Evolutionary conservation across 2,329 filamentous ascomycete species (phyloP).

Genomic region (Cryphonectria nitschkei): DNA sequence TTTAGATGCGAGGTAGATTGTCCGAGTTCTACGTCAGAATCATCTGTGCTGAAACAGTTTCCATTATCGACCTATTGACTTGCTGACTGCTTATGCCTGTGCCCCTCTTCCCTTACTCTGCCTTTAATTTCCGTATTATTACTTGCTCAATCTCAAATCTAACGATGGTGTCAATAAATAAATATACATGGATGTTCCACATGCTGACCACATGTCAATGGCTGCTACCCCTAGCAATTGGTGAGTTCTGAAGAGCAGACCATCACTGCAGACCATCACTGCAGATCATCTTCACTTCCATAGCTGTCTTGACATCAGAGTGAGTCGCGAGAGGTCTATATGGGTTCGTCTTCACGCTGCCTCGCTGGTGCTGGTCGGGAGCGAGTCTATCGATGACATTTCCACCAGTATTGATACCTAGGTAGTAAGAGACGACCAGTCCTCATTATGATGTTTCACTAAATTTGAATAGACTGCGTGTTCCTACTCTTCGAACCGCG

Average conservation of each 20-base stretch:
- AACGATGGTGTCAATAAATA: neutral
- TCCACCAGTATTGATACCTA: neutral
- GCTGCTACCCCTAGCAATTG: neutral
- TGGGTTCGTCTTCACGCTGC: neutral
- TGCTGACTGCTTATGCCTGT: neutral
- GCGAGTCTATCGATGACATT: no score
- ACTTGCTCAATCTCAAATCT: neutral
- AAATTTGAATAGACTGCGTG: no score
- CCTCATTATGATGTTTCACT: neutral
- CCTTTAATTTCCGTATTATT: neutral
- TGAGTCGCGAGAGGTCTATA: neutral
- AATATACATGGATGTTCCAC: neutral
- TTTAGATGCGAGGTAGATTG: neutral
- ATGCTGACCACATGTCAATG: neutral
- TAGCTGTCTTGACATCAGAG: neutral
- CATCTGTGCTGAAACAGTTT: neutral
- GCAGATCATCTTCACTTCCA: no score
- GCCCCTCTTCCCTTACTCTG: neutral
- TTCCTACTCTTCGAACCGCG: no score
- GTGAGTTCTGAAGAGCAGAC: neutral
- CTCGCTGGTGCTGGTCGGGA: neutral
- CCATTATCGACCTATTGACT: neutral
- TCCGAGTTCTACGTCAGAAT: neutral
- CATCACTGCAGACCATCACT: neutral
- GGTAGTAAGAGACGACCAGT: neutral